phyloP scores from a whole-genome alignment of 305 asterid species.

The Fraxinus paxiana region DNA sequence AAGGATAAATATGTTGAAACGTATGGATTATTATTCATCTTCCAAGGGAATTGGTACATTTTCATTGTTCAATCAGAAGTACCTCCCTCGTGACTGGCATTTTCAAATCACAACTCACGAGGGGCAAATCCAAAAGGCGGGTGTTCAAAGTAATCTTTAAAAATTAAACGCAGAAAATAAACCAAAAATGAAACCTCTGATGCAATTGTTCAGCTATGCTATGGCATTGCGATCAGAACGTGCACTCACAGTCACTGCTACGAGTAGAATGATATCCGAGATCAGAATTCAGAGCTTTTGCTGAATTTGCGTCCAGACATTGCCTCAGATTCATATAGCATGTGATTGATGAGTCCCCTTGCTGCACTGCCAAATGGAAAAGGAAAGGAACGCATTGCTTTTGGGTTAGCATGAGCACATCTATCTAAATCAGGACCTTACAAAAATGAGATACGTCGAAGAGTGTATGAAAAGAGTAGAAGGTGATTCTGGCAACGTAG shows the following conservation, averaged over 20 bases:
- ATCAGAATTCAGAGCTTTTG: conserved; percentile 31
- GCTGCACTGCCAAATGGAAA: conserved; percentile 60
- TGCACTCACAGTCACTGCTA: background rate
- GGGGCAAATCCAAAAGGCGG: background rate
- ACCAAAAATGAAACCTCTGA: background rate
- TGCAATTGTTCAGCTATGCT: background rate
- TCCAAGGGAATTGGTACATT: background rate
- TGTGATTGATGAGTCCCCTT: conserved; percentile 81
- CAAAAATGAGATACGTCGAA: background rate
- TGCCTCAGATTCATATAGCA: conserved; percentile 72
- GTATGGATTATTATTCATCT: background rate
- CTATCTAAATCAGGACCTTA: background rate
- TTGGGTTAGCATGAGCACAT: background rate
- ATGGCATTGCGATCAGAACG: background rate
- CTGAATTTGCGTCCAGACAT: conserved; percentile 64
- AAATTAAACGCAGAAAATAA: background rate
- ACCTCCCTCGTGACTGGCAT: background rate
- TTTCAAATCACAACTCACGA: background rate
- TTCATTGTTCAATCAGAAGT: background rate
- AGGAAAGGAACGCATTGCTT: background rate
- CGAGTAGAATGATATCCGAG: background rate
- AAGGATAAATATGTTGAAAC: background rate
- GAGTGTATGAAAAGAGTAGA: background rate
- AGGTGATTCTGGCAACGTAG: background rate
- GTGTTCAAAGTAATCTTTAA: background rate